phyloP scores from a whole-genome alignment of 2,329 filamentous ascomycete species.

The Cladorrhinum sp. region DNA sequence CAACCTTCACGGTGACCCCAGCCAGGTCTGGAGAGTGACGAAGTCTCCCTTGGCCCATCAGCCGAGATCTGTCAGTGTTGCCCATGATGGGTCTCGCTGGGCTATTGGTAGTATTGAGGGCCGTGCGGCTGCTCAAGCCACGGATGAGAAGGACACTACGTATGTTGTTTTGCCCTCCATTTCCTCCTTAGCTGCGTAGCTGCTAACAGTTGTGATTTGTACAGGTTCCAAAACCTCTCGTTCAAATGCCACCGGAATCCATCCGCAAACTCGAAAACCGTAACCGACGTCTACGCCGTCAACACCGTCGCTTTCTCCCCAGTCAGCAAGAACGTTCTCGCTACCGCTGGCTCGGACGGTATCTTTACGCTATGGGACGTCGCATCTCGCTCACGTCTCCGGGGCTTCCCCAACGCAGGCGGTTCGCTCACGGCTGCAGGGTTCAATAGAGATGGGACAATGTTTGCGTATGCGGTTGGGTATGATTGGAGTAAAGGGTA shows the following conservation, averaged over 20 bases:
- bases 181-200: not conserved
- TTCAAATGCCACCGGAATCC: slow-evolving; percentile 35
- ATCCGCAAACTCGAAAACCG: slow-evolving; percentile 12
- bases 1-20: slow-evolving; percentile 30
- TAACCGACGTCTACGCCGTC: slow-evolving; percentile 32
- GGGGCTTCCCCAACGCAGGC: slow-evolving; percentile 48
- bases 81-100: slow-evolving; percentile 31
- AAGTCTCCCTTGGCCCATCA: slow-evolving; percentile 30
- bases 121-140: slow-evolving; percentile 25
- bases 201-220: too few relatives aligned
- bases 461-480: slow-evolving; percentile 60
- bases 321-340: slow-evolving; percentile 23
- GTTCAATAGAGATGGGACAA: slow-evolving; percentile 59
- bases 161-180: slow-evolving; percentile 15
- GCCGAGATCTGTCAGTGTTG: slow-evolving; percentile 29
- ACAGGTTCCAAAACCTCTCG: slow-evolving; percentile 27
- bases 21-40: slow-evolving; percentile 18
- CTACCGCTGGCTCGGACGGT: slow-evolving; percentile 37
- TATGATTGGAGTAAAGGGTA: slow-evolving; percentile 74
- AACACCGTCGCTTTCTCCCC: slow-evolving; percentile 35
- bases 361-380: slow-evolving; percentile 55
- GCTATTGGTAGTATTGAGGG: slow-evolving; percentile 33
- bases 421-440: slow-evolving; percentile 59
- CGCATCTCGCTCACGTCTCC: slow-evolving; percentile 46
- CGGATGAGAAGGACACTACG: slow-evolving; percentile 25